Percentiles rank a stretch among this genome's conserved stretches.
Evolutionary conservation across 306 rosid genomes (phyloP).

Genomic region (Cucurbita pepo): DNA sequence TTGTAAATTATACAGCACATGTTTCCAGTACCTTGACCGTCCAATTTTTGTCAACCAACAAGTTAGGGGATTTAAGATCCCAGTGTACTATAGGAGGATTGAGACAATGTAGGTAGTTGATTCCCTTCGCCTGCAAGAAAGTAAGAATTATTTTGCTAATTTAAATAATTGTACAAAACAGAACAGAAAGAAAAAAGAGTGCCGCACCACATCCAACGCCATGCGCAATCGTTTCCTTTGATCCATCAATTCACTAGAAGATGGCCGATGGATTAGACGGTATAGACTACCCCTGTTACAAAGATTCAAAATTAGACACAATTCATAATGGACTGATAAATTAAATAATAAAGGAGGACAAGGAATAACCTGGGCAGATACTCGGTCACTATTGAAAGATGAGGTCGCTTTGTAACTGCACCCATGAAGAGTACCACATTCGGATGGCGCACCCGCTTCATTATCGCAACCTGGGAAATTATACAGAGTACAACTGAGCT

Average conservation of each 20-base stretch:
- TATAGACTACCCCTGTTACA: conserved; percentile 70
- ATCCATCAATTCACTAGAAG: conserved; percentile 66
- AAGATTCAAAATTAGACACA: not conserved
- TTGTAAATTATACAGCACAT: not conserved
- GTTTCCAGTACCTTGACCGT: conserved; percentile 58
- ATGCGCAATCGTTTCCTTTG: conserved; percentile 69
- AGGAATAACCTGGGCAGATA: conserved; percentile 61
- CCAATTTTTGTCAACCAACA: conserved; percentile 93
- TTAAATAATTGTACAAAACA: not conserved
- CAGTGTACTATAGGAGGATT: conserved; percentile 86
- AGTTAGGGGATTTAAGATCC: conserved; percentile 97
- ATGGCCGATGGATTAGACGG: conserved; percentile 80
- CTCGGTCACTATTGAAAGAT: conserved; percentile 88
- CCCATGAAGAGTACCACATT: conserved; percentile 98
- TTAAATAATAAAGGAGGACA: not conserved
- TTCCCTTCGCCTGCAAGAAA: conserved; percentile 79
- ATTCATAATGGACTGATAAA: not conserved
- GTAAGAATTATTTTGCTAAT: not conserved
- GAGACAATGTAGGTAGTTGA: conserved; percentile 88
- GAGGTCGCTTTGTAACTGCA: conserved; percentile 80
- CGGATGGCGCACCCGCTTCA: conserved; percentile 97
- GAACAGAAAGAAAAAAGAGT: not conserved
- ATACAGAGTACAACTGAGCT: conserved; percentile 10
- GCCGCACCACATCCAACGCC: conserved; percentile 87
- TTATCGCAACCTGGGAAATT: conserved; percentile 68